Evolutionary conservation across 805 yeast species (phyloP).

Genomic region (Scheffersomyces stipitis): DNA sequence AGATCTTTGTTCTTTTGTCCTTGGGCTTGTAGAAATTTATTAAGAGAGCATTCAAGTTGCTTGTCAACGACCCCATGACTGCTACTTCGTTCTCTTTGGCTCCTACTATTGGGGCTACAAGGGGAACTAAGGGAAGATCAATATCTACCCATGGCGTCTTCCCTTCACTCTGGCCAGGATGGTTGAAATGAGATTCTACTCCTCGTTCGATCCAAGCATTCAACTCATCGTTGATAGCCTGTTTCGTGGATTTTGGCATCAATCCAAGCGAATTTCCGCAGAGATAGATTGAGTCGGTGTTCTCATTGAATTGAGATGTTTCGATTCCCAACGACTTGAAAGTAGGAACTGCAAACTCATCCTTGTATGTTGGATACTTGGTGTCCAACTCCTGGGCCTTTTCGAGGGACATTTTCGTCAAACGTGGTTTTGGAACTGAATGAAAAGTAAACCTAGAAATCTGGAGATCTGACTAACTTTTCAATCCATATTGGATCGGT

Average conservation of each 20-base stretch:
- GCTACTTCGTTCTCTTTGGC: slow-evolving; percentile 79
- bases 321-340: slow-evolving; percentile 56
- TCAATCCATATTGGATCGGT: too few relatives aligned
- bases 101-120: slow-evolving; percentile 74
- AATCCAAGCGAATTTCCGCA: slow-evolving; percentile 95
- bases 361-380: slow-evolving; percentile 36
- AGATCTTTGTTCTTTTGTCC: slow-evolving; percentile 59
- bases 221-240: slow-evolving; percentile 63
- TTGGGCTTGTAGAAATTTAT: slow-evolving; percentile 72
- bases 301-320: slow-evolving; percentile 12
- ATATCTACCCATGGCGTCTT: slow-evolving; percentile 80
- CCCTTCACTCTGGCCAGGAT: slow-evolving; percentile 46
- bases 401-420: slow-evolving; percentile 10
- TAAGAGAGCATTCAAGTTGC: slow-evolving; percentile 74
- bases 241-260: slow-evolving; percentile 68
- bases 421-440: too few relatives aligned
- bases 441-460: too few relatives aligned
- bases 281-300: slow-evolving; percentile 51
- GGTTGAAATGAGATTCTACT: slow-evolving; percentile 83
- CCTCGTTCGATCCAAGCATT: slow-evolving; percentile 81
- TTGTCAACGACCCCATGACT: slow-evolving; percentile 81
- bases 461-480: too few relatives aligned
- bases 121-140: slow-evolving; percentile 71
- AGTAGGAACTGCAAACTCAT: slow-evolving; percentile 67
- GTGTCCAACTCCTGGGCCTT: slow-evolving; percentile 36